Conservation (phyloP, 2,329 filamentous ascomycete genomes). For the Diaporthe amygdali region DNA sequence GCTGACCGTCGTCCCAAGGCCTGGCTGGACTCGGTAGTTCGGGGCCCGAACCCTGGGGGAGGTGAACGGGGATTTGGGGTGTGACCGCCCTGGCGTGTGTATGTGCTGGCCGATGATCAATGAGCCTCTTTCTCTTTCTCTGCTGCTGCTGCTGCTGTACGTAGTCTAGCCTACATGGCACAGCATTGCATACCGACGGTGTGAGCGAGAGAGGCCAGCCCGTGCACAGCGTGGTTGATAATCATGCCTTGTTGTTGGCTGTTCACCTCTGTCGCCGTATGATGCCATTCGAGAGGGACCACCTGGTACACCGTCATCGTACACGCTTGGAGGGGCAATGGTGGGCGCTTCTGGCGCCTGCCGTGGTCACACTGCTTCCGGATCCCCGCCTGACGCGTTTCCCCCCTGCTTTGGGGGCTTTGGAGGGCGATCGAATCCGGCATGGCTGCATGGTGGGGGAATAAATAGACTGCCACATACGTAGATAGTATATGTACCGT, state of each 20-base stretch:
- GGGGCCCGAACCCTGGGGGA: slow-evolving; percentile 3
- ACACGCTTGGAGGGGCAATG: neutral
- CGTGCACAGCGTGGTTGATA: neutral
- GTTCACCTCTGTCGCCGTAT: neutral
- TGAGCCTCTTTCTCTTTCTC: neutral
- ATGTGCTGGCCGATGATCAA: neutral
- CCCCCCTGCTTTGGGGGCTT: neutral
- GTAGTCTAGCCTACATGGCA: neutral
- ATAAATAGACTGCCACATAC: too few species aligned
- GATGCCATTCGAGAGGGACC: neutral
- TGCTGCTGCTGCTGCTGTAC: too few species aligned
- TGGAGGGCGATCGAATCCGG: neutral
- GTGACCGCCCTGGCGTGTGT: neutral
- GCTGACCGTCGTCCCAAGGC: slow-evolving; percentile 11
- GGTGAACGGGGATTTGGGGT: neutral
- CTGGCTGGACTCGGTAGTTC: neutral
- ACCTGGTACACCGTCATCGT: neutral
- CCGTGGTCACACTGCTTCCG: slow-evolving; percentile 13
- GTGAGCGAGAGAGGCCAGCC: neutral
- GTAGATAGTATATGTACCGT: too few species aligned
- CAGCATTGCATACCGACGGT: neutral
- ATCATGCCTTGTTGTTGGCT: neutral
- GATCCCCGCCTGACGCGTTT: slow-evolving; percentile 11
- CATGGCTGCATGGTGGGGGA: neutral
- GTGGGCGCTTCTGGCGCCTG: slow-evolving; percentile 12